Conservation (phyloP, 2,329 filamentous ascomycete species). For the Colletotrichum echinochloae region DNA sequence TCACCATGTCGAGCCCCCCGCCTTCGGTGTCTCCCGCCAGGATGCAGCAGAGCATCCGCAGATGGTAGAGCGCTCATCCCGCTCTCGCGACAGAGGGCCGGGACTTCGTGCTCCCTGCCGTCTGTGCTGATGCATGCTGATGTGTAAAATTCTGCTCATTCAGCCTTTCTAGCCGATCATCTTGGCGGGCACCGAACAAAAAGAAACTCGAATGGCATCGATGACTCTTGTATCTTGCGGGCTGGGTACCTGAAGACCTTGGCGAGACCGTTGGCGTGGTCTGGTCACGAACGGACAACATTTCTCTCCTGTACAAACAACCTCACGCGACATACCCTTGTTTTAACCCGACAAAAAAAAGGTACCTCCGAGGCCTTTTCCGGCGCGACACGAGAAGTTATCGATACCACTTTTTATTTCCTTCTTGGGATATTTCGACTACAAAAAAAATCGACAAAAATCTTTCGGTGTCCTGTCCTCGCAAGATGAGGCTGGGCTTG, state of each 20-base stretch:
- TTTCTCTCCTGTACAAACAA: slow-evolving; percentile 61
- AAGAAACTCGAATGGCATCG: slow-evolving; percentile 56
- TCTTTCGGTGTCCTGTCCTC: slow-evolving; percentile 44
- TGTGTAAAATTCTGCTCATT: slow-evolving; percentile 53
- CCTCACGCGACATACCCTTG: slow-evolving; percentile 59
- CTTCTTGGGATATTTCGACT: slow-evolving; percentile 43
- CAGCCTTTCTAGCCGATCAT: slow-evolving; percentile 53
- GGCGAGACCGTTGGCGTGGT: slow-evolving; percentile 45
- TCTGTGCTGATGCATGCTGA: slow-evolving; percentile 53
- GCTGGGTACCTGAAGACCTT: slow-evolving; percentile 52
- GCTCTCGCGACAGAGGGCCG: slow-evolving; percentile 50
- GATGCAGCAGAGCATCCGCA: slow-evolving; percentile 68
- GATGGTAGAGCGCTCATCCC: slow-evolving; percentile 62
- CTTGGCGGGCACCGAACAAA: slow-evolving; percentile 62
- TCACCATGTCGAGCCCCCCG: slow-evolving; percentile 89
- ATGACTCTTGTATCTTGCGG: slow-evolving; percentile 52
- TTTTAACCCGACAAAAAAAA: slow-evolving; percentile 48
- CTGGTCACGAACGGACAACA: slow-evolving; percentile 47
- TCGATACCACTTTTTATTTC: slow-evolving; percentile 60
- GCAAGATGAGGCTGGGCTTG: slow-evolving; percentile 54
- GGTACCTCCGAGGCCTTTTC: slow-evolving; percentile 44
- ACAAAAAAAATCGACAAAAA: slow-evolving; percentile 39
- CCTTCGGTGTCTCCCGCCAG: slow-evolving; percentile 74
- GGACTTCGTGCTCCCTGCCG: slow-evolving; percentile 50
- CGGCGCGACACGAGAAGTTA: slow-evolving; percentile 56